Evolutionary conservation across 768 basidiomycete genomes (phyloP), one percentile per base, ranked within the genome.

Genomic region (Tulasnella sp.): DNA sequence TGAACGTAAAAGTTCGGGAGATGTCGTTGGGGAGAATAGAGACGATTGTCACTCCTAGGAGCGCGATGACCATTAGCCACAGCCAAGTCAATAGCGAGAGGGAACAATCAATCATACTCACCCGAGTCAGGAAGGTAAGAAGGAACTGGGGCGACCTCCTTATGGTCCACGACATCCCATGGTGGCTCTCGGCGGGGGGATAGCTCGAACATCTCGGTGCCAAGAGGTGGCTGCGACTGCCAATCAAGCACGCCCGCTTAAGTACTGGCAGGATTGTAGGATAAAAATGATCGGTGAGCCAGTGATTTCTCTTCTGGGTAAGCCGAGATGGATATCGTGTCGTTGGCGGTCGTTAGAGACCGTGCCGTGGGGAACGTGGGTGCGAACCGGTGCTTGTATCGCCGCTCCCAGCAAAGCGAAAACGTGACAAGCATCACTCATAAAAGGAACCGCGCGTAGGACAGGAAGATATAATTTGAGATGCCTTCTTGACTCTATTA

Each of bases 141-240:
- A 28, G 81, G 81, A 14, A 77, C 69, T 31, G 72, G 81, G 4
- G 81, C 41, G 3, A 81, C 80, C 34, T 81, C 80, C 54, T 81
- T 81, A 73, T 72, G 46, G 22, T 81, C 81, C 22, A 80, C 73
- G 72, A 76, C 75, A 31, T 81, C 81, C 81, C 81, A 81, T 12
- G 31, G 72, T 20, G 80, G 46, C 22, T 80, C 77, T 60, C 73
- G 72, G 12, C 46, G 41, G 41, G 79, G 79, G 31, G n/a, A 46
- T 31, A 80, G 60, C 34, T 75, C 46, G 54, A 42, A 78, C 48
- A 28, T 64, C 40, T 28, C 24, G 41, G 58, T 78, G 54, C 37
- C 58, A 41, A 41, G 48, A 64, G 77, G n/a, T 48, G n/a, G 28
- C 40, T 22, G 16, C 24, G 6, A 75, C 41, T 11, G 16, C 40